Evolutionary conservation across 306 rosid species (phyloP).

Genomic region (Medicago ruthenica): DNA sequence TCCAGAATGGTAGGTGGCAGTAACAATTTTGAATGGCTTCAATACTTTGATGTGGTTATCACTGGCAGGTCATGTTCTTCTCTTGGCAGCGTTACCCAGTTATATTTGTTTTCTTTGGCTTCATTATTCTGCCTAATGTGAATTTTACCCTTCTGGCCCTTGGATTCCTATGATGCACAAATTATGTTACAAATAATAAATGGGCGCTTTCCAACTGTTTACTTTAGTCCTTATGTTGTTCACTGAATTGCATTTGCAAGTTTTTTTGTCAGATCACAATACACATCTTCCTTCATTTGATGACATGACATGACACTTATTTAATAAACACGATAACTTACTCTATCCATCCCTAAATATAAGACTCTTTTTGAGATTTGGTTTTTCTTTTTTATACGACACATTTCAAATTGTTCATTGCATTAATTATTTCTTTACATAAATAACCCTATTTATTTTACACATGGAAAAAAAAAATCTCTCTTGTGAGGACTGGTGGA

Average conservation of each 20-base stretch:
- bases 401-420: not conserved
- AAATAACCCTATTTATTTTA: not conserved
- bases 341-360: not conserved
- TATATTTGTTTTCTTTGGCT: constrained; percentile 38
- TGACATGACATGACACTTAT: constrained; percentile 30
- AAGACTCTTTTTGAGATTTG: not conserved
- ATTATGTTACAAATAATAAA: constrained; percentile 12
- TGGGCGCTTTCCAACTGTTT: constrained; percentile 1
- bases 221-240: constrained; percentile 32
- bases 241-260: constrained; percentile 27
- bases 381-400: not conserved
- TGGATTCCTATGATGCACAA: constrained; percentile 18
- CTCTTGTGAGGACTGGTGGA: not conserved
- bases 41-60: constrained; percentile 87
- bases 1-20: constrained; percentile 53
- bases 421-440: not conserved
- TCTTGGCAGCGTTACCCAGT: constrained; percentile 8
- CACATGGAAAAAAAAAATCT: not conserved
- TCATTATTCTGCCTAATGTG: constrained; percentile 22
- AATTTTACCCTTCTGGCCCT: constrained; percentile 20
- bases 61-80: constrained; percentile 82
- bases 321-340: constrained; percentile 13
- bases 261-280: constrained; percentile 30
- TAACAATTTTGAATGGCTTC: constrained; percentile 83
- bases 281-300: constrained; percentile 17